Base-by-base conservation (phyloP, 2,329 filamentous ascomycete genomes). In the Fusarium sterilihyphosum region DNA sequence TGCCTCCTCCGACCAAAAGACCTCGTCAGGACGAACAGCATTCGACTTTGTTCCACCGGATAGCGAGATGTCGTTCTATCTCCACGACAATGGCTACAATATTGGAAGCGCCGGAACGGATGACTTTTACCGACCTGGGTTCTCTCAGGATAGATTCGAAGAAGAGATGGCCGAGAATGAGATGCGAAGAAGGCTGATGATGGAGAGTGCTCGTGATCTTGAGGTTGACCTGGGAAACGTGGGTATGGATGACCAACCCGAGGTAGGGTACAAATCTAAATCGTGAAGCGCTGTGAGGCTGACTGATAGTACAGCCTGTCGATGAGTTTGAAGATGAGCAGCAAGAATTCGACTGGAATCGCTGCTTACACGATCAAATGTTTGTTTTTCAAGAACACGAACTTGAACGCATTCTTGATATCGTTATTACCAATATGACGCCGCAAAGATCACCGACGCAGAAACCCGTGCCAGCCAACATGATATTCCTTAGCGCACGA, bases 301-400 rank as follows among this genome's bases (percentile, higher is more conserved):
- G 20, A 71, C 47, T 60, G 33, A 68, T 40, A 24, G 44, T 33
- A n/a, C 66, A 92, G 90, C 87, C 90, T 24, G 87, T 89, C 22
- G 94, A 96, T 68, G 95, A 98, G 61, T 89, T 95, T 26, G 93
- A 94, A 76, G 94, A 97, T 78, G 95, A 98, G 66, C 91, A 92
- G 65, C 95, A 97, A 79, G 96, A 98, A 73, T 99, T 99, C 79
- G 93, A 98, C 70, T 99, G 96, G 96, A 93, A 93, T 73, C 89
- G 93, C 77, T 99, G 96, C 82, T 87, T 98, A 56, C 94, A 98
- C 81, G 96, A 99, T 81, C 96, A 99, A 82, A 99, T 99, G 96
- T 99, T 99, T 81, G 96, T 99, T 43, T 99, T 99, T 81, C 96
- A 99, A 82, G 96, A 98, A 77, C 92, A 91, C 80, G 96, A 99